Evolutionary conservation across 2,329 filamentous ascomycete species (phyloP), one percentile per base, ranked within the genome.

Genomic region (Cyphellophora europaea): DNA sequence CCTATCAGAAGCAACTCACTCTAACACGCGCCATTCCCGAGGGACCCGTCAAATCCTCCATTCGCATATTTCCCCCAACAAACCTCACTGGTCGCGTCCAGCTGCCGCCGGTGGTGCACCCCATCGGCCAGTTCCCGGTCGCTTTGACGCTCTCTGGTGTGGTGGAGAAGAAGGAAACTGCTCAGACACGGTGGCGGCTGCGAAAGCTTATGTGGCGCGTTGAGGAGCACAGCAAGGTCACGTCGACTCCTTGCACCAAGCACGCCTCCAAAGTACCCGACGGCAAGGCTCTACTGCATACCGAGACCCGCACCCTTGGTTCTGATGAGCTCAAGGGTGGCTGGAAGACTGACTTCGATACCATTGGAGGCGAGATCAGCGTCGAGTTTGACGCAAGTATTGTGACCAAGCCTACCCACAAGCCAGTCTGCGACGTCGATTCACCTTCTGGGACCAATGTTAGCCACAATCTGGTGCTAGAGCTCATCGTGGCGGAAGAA

Each of bases 61-160:
- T 94, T 43, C 85, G 89, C 53, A 83, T 96, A 53, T 98, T 98
- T 62, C 91, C 89, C 31, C 89, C 91, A 0, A 98, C 91, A 48
- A 91, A 93, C 62, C 79, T 98, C 52, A 88, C 85, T 47, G 83
- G 86, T 39, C 80, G 79, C 52, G 82, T 91, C 43, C 79, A 85
- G 51, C 79, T 93, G 44, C 81, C 81, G 30, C 77, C 84, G 23
- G 76, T 93, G 45, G 79, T 95, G 43, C 81, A 94, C 62, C 87
- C 89, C 4, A 83, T 88, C 41, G 83, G 85, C 50, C 77, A 75
- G 50, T 89, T 93, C 62, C 81, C 71, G 8, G 72, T 95, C 32
- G 72, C 76, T 30, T 78, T 95, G 62, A 79, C 80, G 34, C 73
- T 98, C 44, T 84, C 88, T 44, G 89, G 89, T n/a, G 77, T 95